Percentiles rank a stretch among this genome's conserved stretches.
phyloP scores from a whole-genome alignment of 805 yeast species.

The Candida ponderosae region DNA sequence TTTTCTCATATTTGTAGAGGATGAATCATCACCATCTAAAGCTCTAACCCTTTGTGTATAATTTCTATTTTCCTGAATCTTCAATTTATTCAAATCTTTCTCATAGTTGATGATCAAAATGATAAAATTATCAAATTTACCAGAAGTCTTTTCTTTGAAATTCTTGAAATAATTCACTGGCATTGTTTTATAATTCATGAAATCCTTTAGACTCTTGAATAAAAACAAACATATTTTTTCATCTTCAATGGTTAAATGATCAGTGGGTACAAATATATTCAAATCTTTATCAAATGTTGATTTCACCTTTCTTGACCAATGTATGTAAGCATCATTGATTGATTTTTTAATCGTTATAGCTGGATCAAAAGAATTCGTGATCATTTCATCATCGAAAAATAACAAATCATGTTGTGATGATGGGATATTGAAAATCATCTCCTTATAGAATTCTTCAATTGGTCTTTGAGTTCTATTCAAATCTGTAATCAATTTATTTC shows the following conservation, averaged over 20 bases:
- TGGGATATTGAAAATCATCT: conserved; percentile 41
- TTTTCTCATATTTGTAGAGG: conserved; percentile 1
- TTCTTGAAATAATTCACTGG: conserved; percentile 15
- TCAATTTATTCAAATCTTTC: conserved; percentile 35
- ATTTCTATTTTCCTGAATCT: conserved; percentile 34
- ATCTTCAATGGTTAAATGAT: conserved; percentile 33
- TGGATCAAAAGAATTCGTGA: conserved; percentile 4
- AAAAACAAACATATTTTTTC: conserved; percentile 27
- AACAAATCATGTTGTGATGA: conserved; percentile 16
- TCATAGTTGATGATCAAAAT: conserved; percentile 43
- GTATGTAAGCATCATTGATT: conserved; percentile 18
- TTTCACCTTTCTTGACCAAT: conserved; percentile 42
- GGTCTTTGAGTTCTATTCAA: conserved; percentile 32
- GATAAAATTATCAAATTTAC: conserved; percentile 24
- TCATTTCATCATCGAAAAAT: conserved; percentile 22
- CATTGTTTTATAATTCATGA: conserved; percentile 22
- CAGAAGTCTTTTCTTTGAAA: conserved; percentile 15
- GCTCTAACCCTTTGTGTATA: conserved; percentile 31
- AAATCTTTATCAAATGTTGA: conserved; percentile 39
- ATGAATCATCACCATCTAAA: conserved; percentile 2
- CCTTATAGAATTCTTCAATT: conserved; percentile 42
- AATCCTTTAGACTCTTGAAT: conserved; percentile 41
- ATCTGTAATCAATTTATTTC: conserved; percentile 17
- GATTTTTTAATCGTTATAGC: conserved; percentile 18
- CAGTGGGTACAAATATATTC: conserved; percentile 51